Evolutionary conservation across 2,329 filamentous ascomycete genomes (phyloP), one percentile per base, ranked within the genome.

Genomic region (Trichoderma semiorbis): DNA sequence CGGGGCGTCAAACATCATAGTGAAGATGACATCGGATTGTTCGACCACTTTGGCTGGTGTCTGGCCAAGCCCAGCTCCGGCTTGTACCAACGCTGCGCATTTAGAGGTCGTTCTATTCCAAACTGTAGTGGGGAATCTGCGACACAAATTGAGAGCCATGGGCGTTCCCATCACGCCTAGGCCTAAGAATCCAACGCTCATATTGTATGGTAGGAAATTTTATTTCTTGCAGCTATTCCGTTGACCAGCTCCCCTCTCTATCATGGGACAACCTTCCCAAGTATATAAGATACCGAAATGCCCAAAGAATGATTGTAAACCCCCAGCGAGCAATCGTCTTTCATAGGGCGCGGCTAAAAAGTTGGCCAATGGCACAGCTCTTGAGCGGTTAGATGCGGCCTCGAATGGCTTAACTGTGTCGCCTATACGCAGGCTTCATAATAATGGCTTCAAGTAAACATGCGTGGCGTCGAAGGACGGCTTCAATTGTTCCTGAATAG

Each of bases 141-240:
- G 75, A n/a, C 74, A 65, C 7, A 81, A 74, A 43, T 80, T 79
- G 47, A 79, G 71, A 43, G 79, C 79, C 79, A 81, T 81, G 32
- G 79, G 79, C 21, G 76, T 77, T 53, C 78, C 78, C 79, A 80
- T 80, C 18, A 75, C 74, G 24, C 79, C 78, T 3, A 80, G 68
- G 3, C 79, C 79, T 18, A 81, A 30, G 67, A 80, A 81, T 6
- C 79, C 78, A 26, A 80, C 69, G 36, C 70, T 73, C 73, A 75
- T 76, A 32, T 68, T 18, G 53, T 18, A 24, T 10, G 5, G 18
- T 47, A 3, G 12, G 5, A 14, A 8, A 5, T 18, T 26, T 34
- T 39, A 8, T 30, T 28, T 18, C 16, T 26, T 58, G 24, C 1
- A 43, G 11, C 3, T 58, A 16, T 18, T 18, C 16, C 4, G 10